A percentile compares a stretch with the other conserved stretches of the same genome.
These are phyloP conservation scores for Solanum chacoense DNA, from an alignment of 305 asterid genomes.

Conservation along the genomic window DNA sequence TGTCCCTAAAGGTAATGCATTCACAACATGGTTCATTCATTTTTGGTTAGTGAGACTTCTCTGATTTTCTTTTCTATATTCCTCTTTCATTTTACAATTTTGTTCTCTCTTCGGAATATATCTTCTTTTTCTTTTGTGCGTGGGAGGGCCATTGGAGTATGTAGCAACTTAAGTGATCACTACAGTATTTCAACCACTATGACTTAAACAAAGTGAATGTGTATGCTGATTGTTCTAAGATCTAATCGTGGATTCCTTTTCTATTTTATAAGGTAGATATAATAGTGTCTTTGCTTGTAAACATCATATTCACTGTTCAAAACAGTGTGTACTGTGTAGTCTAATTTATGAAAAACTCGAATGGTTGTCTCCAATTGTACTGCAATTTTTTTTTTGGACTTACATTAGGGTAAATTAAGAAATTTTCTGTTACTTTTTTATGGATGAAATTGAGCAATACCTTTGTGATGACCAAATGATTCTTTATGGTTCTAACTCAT, in stretches of 20 bases:
- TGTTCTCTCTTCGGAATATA: neutral
- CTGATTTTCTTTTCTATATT: neutral
- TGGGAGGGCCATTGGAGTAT: neutral
- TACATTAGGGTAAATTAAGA: neutral
- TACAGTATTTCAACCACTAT: neutral
- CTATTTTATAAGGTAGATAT: neutral
- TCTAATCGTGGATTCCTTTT: neutral
- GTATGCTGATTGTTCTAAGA: neutral
- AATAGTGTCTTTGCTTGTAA: neutral
- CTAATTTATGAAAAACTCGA: neutral
- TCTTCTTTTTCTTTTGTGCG: neutral
- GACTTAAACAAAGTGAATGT: neutral
- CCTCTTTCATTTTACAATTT: neutral
- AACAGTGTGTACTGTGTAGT: neutral
- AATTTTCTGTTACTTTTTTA: neutral
- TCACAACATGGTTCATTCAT: neutral
- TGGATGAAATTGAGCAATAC: neutral
- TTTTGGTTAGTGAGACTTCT: neutral
- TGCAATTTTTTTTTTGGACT: neutral
- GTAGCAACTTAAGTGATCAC: neutral
- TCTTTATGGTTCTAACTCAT: neutral
- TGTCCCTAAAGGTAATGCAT: conserved; percentile 51
- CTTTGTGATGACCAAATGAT: neutral
- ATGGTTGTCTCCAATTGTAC: neutral
- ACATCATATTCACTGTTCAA: neutral